Conservation (phyloP, 2,329 filamentous ascomycete species). For the Chrysoporthe puriensis region DNA sequence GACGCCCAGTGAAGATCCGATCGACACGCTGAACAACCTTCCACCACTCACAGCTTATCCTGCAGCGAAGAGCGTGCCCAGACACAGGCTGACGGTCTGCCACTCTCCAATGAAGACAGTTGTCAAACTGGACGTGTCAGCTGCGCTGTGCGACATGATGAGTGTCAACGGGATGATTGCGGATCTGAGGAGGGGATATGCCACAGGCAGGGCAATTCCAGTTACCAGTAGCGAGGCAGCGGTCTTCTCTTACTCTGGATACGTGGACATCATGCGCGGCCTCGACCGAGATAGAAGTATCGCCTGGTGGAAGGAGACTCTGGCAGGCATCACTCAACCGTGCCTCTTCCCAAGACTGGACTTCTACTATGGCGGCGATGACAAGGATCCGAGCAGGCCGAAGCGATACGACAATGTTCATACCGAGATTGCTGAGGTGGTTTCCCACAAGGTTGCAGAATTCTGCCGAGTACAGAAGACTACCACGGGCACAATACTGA, state of each 20-base stretch:
- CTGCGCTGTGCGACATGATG: slow-evolving; percentile 53
- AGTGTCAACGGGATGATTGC: slow-evolving; percentile 51
- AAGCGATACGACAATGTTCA: slow-evolving; percentile 41
- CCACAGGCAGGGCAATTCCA: slow-evolving; percentile 42
- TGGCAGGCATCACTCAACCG: slow-evolving; percentile 41
- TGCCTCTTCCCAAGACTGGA: slow-evolving; percentile 52
- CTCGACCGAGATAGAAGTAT: slow-evolving; percentile 41
- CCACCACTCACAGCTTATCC: slow-evolving; percentile 44
- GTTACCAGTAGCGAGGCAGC: slow-evolving; percentile 31
- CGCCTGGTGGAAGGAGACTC: slow-evolving; percentile 50
- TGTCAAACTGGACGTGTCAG: slow-evolving; percentile 55
- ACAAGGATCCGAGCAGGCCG: slow-evolving; percentile 25
- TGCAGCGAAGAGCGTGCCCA: slow-evolving; percentile 43
- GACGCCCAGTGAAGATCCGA: slow-evolving; percentile 42
- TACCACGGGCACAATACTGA: slow-evolving; percentile 54
- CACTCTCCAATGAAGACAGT: slow-evolving; percentile 48
- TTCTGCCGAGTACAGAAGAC: slow-evolving; percentile 48
- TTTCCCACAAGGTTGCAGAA: slow-evolving; percentile 45
- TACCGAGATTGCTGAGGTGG: slow-evolving; percentile 45
- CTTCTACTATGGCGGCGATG: slow-evolving; percentile 29
- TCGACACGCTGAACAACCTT: slow-evolving; percentile 45
- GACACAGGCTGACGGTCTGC: slow-evolving; percentile 56
- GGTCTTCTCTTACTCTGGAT: slow-evolving; percentile 44
- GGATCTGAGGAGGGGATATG: slow-evolving; percentile 52
- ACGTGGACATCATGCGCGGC: slow-evolving; percentile 42